A percentile compares a stretch with the other conserved stretches of the same genome.
Evolutionary conservation across 495 filamentous ascomycete genomes (phyloP).

Genomic region (Daldinia bambusicola): DNA sequence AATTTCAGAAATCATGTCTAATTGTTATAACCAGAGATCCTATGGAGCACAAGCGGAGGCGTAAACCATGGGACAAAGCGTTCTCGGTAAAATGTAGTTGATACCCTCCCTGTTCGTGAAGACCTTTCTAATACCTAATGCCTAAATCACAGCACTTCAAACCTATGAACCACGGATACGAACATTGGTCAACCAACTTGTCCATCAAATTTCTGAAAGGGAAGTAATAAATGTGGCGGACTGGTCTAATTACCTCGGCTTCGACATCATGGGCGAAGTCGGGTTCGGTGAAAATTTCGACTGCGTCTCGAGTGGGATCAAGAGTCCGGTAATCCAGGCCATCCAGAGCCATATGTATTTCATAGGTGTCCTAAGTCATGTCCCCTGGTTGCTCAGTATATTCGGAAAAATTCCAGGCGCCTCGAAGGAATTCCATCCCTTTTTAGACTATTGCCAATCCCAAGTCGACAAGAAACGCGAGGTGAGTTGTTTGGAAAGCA

Average conservation of each 20-base stretch:
- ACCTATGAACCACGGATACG: constrained; percentile 42
- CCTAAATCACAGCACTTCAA: constrained; percentile 32
- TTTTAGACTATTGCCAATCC: constrained; percentile 23
- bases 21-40: constrained; percentile 30
- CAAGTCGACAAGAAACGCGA: constrained; percentile 24
- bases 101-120: not conserved
- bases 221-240: constrained; percentile 43
- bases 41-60: constrained; percentile 44
- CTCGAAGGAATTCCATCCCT: constrained; percentile 9
- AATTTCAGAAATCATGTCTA: too few relatives aligned
- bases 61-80: constrained; percentile 51
- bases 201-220: constrained; percentile 37
- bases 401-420: constrained; percentile 20
- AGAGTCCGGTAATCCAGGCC: constrained; percentile 46
- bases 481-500: constrained; percentile 16
- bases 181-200: constrained; percentile 44
- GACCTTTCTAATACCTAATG: not conserved
- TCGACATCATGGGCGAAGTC: constrained; percentile 45
- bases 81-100: constrained; percentile 46
- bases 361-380: constrained; percentile 47
- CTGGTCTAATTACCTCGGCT: constrained; percentile 48
- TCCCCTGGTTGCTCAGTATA: constrained; percentile 52
- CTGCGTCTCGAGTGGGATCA: constrained; percentile 51
- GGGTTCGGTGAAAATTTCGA: constrained; percentile 47
- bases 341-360: constrained; percentile 49